These are phyloP conservation scores for Calonectria naviculata DNA, from an alignment of 2,329 filamentous ascomycete genomes.

Conservation along the genomic window DNA sequence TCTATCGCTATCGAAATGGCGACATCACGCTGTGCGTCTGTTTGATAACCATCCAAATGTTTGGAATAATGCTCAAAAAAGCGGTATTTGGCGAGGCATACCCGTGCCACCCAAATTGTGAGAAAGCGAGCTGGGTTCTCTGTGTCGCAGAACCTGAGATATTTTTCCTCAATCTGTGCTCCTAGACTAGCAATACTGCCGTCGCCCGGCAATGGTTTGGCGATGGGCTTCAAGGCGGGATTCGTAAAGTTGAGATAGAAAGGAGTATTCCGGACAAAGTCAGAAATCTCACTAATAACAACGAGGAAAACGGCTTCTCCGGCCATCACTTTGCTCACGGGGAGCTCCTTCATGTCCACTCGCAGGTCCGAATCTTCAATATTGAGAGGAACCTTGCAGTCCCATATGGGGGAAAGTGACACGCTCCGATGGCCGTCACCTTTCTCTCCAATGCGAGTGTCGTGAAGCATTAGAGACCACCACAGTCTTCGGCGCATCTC, in stretches of 20 bases:
- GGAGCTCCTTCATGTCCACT: slow-evolving; percentile 50
- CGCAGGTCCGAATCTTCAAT: slow-evolving; percentile 59
- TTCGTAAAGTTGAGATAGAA: slow-evolving; percentile 47
- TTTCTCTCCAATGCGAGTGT: slow-evolving; percentile 66
- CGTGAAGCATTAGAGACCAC: slow-evolving; percentile 70
- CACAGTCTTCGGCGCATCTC: slow-evolving; percentile 71
- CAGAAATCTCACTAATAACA: slow-evolving; percentile 51
- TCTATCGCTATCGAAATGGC: no score
- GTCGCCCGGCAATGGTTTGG: neutral
- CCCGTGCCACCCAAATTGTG: slow-evolving; percentile 33
- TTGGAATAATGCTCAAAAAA: slow-evolving; percentile 56
- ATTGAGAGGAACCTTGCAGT: slow-evolving; percentile 56
- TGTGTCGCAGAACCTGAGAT: slow-evolving; percentile 53
- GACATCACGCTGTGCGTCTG: no score
- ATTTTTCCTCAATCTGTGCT: slow-evolving; percentile 53
- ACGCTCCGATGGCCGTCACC: slow-evolving; percentile 46
- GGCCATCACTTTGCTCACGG: slow-evolving; percentile 37
- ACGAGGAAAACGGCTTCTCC: slow-evolving; percentile 57
- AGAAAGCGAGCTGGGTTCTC: slow-evolving; percentile 54
- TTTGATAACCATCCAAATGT: no score
- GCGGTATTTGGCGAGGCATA: slow-evolving; percentile 57
- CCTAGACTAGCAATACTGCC: neutral
- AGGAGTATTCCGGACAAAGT: slow-evolving; percentile 48
- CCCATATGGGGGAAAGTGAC: slow-evolving; percentile 49
- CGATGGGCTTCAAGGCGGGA: slow-evolving; percentile 42